Base-by-base conservation (phyloP, 805 yeast genomes). In the Metschnikowia aberdeeniae region DNA sequence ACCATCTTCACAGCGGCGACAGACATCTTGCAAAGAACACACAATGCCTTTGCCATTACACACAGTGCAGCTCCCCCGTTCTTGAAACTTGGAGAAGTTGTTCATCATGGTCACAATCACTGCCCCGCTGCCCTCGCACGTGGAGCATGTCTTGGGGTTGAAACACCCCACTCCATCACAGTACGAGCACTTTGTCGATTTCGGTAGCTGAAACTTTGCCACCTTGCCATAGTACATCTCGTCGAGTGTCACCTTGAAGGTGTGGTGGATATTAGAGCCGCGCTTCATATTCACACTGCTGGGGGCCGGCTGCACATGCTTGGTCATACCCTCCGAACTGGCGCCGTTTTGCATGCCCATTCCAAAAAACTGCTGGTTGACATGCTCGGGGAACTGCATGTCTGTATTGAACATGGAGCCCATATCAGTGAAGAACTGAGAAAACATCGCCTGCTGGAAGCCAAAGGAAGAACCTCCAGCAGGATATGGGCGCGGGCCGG, bases 141-240 rank as follows among this genome's bases (percentile, higher is more conserved):
- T 50, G 61, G 70, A 42, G 65, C 74, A 52, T 62, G 59, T 40
- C 58, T 49, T 53, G 1, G 69, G 64, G 35, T 67, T 60, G 28
- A 59, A 61, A 5, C 70, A 82, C 4, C 88, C 89, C 26, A 55
- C 55, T 1, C 83, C 86, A 10, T 66, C 49, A 56, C 90, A 84
- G 0, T 47, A 46, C 1, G 56, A 44, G 58, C 89, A 84, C 32
- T 68, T 57, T 3, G 76, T 62, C 32, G 70, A 73, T 53, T 76
- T 76, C 3, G 77, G 75, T 10, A 84, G 63, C 40, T 77, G 78
- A 22, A 84, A 66, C 60, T 77, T 82, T 28, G 78, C 61, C 1
- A 64, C 63, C 53, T 79, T 81, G 2, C 90, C 89, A 31, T 57
- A 63, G 55, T 78, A 82, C 47, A 82, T 65, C 43, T 84, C 88